phyloP scores from a whole-genome alignment of 306 rosid species.

The Medicago lupulina region DNA sequence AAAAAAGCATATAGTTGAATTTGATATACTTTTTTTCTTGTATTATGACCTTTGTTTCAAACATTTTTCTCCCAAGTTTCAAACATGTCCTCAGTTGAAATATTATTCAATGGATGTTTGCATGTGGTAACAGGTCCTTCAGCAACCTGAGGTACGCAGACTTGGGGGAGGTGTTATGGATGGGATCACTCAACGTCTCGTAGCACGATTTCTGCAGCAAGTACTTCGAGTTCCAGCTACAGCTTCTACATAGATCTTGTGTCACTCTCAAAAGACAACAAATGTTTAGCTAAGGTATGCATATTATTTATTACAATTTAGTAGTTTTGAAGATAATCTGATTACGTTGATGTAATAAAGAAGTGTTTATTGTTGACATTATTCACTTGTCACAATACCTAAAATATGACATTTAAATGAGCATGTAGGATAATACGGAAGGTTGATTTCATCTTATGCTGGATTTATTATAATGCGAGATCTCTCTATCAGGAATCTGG shows the following conservation, averaged over 20 bases:
- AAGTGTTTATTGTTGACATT: no score
- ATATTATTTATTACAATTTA: conserved; percentile 23
- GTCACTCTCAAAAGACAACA: conserved; percentile 30
- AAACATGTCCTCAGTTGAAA: conserved; percentile 7
- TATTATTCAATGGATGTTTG: conserved; percentile 20
- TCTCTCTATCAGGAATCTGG: neutral
- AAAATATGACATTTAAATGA: conserved; percentile 19
- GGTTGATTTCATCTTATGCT: neutral
- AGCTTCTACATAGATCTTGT: conserved; percentile 50
- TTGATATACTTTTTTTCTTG: neutral
- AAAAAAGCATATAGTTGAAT: neutral
- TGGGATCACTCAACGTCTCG: conserved; percentile 90
- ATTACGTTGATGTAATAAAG: neutral
- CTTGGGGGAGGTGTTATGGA: conserved; percentile 77
- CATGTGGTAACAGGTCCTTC: conserved; percentile 66
- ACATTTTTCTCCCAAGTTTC: neutral
- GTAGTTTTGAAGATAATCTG: neutral
- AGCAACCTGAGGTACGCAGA: conserved; percentile 83
- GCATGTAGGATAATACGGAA: neutral
- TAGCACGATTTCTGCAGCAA: conserved; percentile 92
- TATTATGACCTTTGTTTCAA: neutral
- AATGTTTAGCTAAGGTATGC: conserved; percentile 29
- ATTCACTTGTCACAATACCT: neutral
- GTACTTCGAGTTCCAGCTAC: conserved; percentile 68
- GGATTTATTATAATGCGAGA: neutral